Evolutionary conservation across 2,329 filamentous ascomycete genomes (phyloP), one percentile per base, ranked within the genome.

Genomic region (Aurifilum marmelostoma): DNA sequence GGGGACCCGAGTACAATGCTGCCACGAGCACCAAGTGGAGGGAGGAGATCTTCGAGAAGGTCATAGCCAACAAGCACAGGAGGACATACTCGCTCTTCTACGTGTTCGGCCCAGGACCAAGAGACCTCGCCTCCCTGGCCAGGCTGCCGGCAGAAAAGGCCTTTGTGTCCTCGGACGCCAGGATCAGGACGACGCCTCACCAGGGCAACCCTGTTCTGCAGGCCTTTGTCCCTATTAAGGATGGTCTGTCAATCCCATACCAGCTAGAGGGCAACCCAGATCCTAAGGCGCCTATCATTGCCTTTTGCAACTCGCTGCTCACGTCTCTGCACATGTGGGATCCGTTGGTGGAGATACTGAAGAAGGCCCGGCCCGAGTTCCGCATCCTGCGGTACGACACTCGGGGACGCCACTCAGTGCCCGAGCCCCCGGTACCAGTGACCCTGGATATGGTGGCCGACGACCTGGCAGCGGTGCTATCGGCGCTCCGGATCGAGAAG

Each of bases 321-420:
- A 92, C 92, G 2, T 89, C 90, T 62, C 85, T 91, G 72, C 84
- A 87, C 77, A 96, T 97, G 86, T 97, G 93, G 93, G 91, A 96
- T 74, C 83, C 84, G 1, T 88, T 97, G 69, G 81, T 96, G 0
- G 80, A 82, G 0, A 80, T 87, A n/a, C 85, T 96, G 73, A 84
- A 85, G 64, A 77, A 80, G 0, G 75, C 86, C 50, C 87, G 89
- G 32, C 87, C 88, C 3, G 84, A 88, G 52, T 90, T 93, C 77
- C 89, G 91, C 65, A 85, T 97, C 72, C 82, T 97, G 1, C 89
- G 93, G 12, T 97, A 94, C 80, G 88, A 93, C 77, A 86, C 88
- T 2, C 92, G 93, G 65, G 93, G 93, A 7, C 88, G 92, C 8
- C 80, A 85, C 75, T 73, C 76, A 47, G 79, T 82, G 68, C 85